Conservation (phyloP, 2,329 filamentous ascomycete species). For the Alternaria ventricosa region DNA sequence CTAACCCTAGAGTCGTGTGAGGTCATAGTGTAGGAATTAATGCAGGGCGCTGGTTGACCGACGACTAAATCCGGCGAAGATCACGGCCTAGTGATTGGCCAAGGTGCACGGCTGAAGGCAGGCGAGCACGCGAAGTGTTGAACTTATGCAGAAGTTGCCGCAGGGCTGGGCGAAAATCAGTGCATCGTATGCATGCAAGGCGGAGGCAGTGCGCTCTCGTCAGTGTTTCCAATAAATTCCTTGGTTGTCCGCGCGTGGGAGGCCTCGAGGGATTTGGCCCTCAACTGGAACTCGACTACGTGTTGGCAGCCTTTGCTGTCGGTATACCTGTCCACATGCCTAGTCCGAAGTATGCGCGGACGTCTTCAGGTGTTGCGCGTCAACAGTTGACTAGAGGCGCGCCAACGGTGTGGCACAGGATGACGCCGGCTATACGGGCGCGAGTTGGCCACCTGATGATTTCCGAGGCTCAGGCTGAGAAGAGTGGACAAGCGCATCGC, state of each 20-base stretch:
- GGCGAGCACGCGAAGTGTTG: conserved; percentile 24
- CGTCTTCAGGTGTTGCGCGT: conserved; percentile 5
- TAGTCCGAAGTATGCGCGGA: background rate
- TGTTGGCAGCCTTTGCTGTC: background rate
- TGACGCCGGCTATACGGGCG: conserved; percentile 22
- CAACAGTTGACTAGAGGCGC: conserved; percentile 6
- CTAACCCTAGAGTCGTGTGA: conserved; percentile 22
- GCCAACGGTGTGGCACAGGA: conserved; percentile 21
- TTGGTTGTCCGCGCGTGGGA: background rate
- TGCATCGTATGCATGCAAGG: conserved; percentile 8
- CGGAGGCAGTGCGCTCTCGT: conserved; percentile 16
- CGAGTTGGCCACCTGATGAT: conserved; percentile 21
- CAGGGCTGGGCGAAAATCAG: conserved; percentile 22
- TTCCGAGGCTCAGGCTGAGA: conserved; percentile 21
- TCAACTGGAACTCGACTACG: background rate
- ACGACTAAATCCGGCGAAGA: conserved; percentile 26
- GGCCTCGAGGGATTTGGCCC: background rate
- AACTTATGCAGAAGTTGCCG: conserved; percentile 16
- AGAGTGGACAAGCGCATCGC: conserved; percentile 1
- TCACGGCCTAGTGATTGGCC: conserved; percentile 26
- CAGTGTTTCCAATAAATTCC: background rate
- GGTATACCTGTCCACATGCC: background rate
- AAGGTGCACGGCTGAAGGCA: conserved; percentile 14
- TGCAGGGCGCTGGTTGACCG: conserved; percentile 37
- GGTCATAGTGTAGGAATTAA: conserved; percentile 31